Base-by-base conservation (phyloP, 768 basidiomycete species). In the Gloeophyllum trabeum region DNA sequence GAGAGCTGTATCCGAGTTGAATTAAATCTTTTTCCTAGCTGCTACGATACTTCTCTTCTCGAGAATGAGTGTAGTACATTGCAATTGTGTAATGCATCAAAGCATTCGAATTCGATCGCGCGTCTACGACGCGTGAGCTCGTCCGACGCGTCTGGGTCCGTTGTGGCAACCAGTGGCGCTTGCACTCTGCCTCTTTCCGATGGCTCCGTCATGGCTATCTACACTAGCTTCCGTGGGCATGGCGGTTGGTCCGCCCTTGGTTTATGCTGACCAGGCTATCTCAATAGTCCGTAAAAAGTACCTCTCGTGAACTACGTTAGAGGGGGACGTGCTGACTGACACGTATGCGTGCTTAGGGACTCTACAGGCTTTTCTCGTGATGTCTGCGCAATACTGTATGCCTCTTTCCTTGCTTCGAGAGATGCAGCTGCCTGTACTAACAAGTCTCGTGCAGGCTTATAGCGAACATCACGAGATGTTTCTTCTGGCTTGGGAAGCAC, bases 401-500 rank as follows among this genome's bases (percentile, higher is more conserved):
- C 60, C 44, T 48, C 24, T 28, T 47, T 36, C 36, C 25, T 6
- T 42, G 16, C 32, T 16, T 10, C 16, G 10, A 10, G 28, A 16
- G 10, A 16, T 32, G 28, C 10, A 10, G 16, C 28, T 16, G 10
- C 16, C 28, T 32, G 28, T 10, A 32, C 28, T 32, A 10, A 16
- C 10, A 10, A 10, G 10, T 32, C 16, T 32, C 10, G 28, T 32
- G 20, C 41, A 87, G 85, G 50, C 66, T 89, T 24, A 67, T 85
- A 45, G 85, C 87, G 39, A 91, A 91, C 59, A 87, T 90, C 41
- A 81, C 82, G 20, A 71, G 88, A 53, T 91, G 88, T 59, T 91
- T 89, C 67, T 91, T 90, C 62, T 91, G 88, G 88, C 62, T 91
- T 25, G 88, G 88, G 43, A 66, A 79, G 28, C 82, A 54, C 41